A percentile compares a stretch with the other conserved stretches of the same genome.
These are phyloP conservation scores for Pythium dissimile DNA, from an alignment of 352 stramenopile genomes.

Conservation along the genomic window DNA sequence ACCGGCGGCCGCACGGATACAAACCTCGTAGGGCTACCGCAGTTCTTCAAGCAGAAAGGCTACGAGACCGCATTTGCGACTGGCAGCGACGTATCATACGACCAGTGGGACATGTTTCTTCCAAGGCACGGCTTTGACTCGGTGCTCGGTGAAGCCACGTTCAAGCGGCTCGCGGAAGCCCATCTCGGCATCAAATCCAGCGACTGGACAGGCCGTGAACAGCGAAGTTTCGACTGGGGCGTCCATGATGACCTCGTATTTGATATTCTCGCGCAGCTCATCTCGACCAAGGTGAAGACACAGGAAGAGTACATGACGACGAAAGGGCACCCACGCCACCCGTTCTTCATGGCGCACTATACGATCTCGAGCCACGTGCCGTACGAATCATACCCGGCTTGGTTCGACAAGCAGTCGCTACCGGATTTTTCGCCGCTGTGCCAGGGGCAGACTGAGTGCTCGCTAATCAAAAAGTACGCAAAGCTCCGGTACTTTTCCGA, in stretches of 20 bases:
- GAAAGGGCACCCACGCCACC: constrained; percentile 26
- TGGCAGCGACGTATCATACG: constrained; percentile 38
- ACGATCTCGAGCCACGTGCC: constrained; percentile 53
- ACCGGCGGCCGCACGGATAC: constrained; percentile 25
- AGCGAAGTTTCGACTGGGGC: constrained; percentile 25
- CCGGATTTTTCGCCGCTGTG: constrained; percentile 29
- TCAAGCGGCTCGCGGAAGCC: too few relatives aligned
- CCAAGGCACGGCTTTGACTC: constrained; percentile 46
- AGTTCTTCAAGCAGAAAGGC: constrained; percentile 45
- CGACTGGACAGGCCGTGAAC: too few relatives aligned
- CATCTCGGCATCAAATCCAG: too few relatives aligned
- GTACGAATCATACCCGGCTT: constrained; percentile 29
- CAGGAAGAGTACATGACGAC: constrained; percentile 21
- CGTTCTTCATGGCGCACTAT: constrained; percentile 52
- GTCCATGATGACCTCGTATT: constrained; percentile 37
- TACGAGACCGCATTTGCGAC: constrained; percentile 49
- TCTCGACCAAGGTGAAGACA: constrained; percentile 38
- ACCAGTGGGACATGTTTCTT: constrained; percentile 46
- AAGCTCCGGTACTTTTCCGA: constrained; percentile 54
- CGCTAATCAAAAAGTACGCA: constrained; percentile 36
- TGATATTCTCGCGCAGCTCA: constrained; percentile 32
- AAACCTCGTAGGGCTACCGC: constrained; percentile 34
- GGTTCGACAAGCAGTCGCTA: constrained; percentile 28
- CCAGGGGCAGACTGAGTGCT: constrained; percentile 16
- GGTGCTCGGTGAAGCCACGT: constrained; percentile 24